Conservation (phyloP, 2,329 filamentous ascomycete genomes). For the Clarireedia homoeocarpa region DNA sequence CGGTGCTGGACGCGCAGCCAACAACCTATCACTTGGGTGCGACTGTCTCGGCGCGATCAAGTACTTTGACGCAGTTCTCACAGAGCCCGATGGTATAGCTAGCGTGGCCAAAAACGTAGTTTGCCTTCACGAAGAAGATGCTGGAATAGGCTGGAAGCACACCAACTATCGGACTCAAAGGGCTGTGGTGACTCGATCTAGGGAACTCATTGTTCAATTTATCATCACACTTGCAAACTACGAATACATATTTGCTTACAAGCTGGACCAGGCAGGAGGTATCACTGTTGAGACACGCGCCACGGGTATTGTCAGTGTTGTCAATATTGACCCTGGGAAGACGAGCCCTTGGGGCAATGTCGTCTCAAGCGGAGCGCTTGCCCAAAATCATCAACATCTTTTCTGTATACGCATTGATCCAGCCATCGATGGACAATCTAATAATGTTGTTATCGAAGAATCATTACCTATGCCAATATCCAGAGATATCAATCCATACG, state of each 20-base stretch:
- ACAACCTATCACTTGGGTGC: conserved; percentile 60
- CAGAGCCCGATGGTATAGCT: conserved; percentile 41
- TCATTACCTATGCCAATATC: conserved; percentile 35
- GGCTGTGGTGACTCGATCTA: conserved; percentile 42
- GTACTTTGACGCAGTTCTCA: conserved; percentile 14
- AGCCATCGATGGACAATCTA: conserved; percentile 45
- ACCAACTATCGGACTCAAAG: conserved; percentile 39
- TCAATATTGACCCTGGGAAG: conserved; percentile 48
- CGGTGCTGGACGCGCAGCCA: conserved; percentile 55
- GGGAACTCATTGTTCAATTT: conserved; percentile 58
- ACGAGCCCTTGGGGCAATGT: conserved; percentile 50
- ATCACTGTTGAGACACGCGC: conserved; percentile 43
- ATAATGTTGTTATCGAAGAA: conserved; percentile 47
- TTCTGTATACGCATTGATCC: conserved; percentile 49
- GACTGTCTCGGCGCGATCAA: conserved; percentile 61
- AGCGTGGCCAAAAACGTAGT: conserved; percentile 42
- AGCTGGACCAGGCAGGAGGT: conserved; percentile 55
- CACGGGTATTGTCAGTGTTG: conserved; percentile 51
- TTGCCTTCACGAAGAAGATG: conserved; percentile 63
- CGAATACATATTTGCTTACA: conserved; percentile 59
- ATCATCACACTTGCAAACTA: conserved; percentile 64
- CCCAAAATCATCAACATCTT: conserved; percentile 49
- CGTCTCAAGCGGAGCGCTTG: conserved; percentile 50
- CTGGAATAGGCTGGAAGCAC: conserved; percentile 64
- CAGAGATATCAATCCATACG: conserved; percentile 42